Conservation (phyloP, 495 filamentous ascomycete genomes). For the Lentithecium fluviatile region DNA sequence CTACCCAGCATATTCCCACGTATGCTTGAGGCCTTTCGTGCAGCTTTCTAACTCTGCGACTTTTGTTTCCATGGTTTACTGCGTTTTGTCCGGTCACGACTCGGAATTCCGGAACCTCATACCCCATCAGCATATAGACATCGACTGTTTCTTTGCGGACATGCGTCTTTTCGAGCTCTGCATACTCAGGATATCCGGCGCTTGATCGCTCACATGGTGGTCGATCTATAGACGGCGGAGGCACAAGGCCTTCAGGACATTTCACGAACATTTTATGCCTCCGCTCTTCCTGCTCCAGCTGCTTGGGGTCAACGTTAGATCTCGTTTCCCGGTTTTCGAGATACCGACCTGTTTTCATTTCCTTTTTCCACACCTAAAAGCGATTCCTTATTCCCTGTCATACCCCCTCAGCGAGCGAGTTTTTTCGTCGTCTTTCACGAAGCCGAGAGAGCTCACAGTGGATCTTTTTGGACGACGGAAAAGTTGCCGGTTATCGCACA, state of each 20-base stretch:
- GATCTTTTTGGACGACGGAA: slow-evolving; percentile 31
- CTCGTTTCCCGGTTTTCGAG: slow-evolving; percentile 39
- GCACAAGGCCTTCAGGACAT: slow-evolving; percentile 31
- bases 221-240: slow-evolving; percentile 37
- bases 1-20: neutral
- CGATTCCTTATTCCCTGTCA: slow-evolving; percentile 34
- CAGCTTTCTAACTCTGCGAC: slow-evolving; percentile 17
- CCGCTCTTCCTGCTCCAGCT: slow-evolving; percentile 29
- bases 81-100: slow-evolving; percentile 38
- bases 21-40: neutral
- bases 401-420: slow-evolving; percentile 29
- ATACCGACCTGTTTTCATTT: slow-evolving; percentile 33
- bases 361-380: slow-evolving; percentile 31
- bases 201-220: slow-evolving; percentile 31
- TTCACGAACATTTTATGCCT: slow-evolving; percentile 32
- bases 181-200: slow-evolving; percentile 46
- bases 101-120: slow-evolving; percentile 51
- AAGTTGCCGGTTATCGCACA: slow-evolving; percentile 34
- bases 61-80: slow-evolving; percentile 31
- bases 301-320: slow-evolving; percentile 37
- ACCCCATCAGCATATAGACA: slow-evolving; percentile 73
- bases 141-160: slow-evolving; percentile 61
- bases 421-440: slow-evolving; percentile 31
- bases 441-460: slow-evolving; percentile 14
- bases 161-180: slow-evolving; percentile 49